Percentiles rank a stretch among this genome's conserved stretches.
These are phyloP conservation scores for Erythrophleum ivorense DNA, from an alignment of 331 rosid genomes.

Conservation along the genomic window DNA sequence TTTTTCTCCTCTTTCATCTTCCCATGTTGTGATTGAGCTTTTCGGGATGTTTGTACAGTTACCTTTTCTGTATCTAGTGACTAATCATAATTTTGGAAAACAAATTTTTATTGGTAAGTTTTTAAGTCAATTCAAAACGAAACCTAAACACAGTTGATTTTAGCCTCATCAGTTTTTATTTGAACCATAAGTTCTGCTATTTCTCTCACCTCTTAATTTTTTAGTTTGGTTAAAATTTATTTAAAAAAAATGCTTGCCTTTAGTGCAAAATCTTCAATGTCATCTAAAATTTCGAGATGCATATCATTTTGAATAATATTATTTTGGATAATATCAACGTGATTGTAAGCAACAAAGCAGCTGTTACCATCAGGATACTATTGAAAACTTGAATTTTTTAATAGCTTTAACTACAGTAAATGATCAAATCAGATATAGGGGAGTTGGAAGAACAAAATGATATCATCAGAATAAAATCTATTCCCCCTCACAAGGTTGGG, in stretches of 20 bases:
- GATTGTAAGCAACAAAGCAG: background rate
- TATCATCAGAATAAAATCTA: background rate
- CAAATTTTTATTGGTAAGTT: background rate
- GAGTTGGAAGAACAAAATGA: background rate
- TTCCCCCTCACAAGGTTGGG: background rate
- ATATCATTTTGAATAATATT: too few relatives aligned
- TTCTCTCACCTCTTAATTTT: too few relatives aligned
- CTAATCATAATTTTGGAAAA: background rate
- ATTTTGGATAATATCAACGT: background rate
- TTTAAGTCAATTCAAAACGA: background rate
- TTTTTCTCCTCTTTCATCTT: background rate
- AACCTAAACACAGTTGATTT: too few relatives aligned
- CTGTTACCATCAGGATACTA: background rate
- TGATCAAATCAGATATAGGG: background rate
- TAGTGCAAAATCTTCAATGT: too few relatives aligned
- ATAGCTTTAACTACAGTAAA: background rate
- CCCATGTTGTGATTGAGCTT: background rate
- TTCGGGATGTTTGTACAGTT: background rate
- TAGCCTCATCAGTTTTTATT: too few relatives aligned
- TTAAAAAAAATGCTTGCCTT: too few relatives aligned
- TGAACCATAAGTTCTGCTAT: too few relatives aligned
- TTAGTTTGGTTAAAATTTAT: too few relatives aligned
- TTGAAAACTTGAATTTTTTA: background rate
- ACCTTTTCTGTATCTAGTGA: background rate
- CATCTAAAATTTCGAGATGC: too few relatives aligned